Base-by-base conservation (phyloP, 176 grass and related monocot species). In the Oryza rufipogon region DNA sequence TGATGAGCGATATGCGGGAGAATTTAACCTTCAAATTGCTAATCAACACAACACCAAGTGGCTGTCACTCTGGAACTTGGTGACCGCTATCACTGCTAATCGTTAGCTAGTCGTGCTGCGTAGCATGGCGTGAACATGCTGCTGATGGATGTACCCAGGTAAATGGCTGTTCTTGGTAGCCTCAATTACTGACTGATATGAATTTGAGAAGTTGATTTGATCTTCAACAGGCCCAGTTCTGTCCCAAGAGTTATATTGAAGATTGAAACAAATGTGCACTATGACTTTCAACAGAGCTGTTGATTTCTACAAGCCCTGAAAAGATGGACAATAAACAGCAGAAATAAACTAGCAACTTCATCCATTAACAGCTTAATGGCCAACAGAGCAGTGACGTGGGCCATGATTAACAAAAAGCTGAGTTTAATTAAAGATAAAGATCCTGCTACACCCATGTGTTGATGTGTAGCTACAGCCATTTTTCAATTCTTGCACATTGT, bases 271-370 rank as follows among this genome's bases (percentile, higher is more conserved):
- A 34, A 68, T 13, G 41, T 45, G 51, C 4, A 4, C n/a, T n/a
- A 32, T 72, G 9, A 7, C 3, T 22, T 46, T 11, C 0, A 2
- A 16, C 4, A 12, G 26, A 76, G 30, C 56, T 23, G 33, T 15
- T 83, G 26, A 49, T 66, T 83, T 77, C 45, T 67, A 84, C 32
- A 68, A 36, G 2, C 44, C 58, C 81, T 79, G 19, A 41, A 73
- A 88, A 65, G 4, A 33, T 51, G 41, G 42, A 54, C 71, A 66
- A 3, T 48, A 70, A 65, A 58, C 33, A 14, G 9, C 15, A 46
- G 48, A 61, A 82, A 69, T 56, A 7, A 77, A 77, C 33, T 4
- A 54, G 42, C 58, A 61, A 63, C 7, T 82, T 63, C 15, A 22
- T 32, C 42, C 63, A 26, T 46, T 20, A 49, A 75, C 26, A 17